Evolutionary conservation across 495 filamentous ascomycete genomes (phyloP).

Genomic region (Aspergillus egyptiacus): DNA sequence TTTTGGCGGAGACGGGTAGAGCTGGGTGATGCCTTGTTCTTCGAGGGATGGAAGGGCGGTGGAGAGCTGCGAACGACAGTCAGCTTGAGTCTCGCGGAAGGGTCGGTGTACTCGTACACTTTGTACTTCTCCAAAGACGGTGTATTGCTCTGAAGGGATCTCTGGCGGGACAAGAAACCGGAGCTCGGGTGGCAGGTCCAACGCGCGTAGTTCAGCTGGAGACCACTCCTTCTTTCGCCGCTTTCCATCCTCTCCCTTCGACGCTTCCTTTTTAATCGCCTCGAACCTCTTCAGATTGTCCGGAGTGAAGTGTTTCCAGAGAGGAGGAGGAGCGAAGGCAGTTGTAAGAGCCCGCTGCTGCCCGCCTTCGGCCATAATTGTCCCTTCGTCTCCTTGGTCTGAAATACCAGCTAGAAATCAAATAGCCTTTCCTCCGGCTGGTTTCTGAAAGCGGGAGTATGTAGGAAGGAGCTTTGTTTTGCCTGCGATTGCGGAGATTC

Average conservation of each 20-base stretch:
- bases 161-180: slow-evolving; percentile 75
- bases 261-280: slow-evolving; percentile 40
- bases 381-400: neutral
- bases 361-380: slow-evolving; percentile 46
- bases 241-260: slow-evolving; percentile 36
- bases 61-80: slow-evolving; percentile 35
- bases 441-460: neutral
- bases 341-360: slow-evolving; percentile 48
- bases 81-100: neutral
- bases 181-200: slow-evolving; percentile 66
- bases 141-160: slow-evolving; percentile 66
- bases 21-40: slow-evolving; percentile 61
- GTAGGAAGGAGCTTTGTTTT: no score
- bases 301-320: slow-evolving; percentile 82
- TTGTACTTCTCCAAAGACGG: slow-evolving; percentile 64
- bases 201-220: slow-evolving; percentile 43
- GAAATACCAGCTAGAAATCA: no score
- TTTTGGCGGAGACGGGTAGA: slow-evolving; percentile 54
- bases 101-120: slow-evolving; percentile 38
- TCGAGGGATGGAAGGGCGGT: slow-evolving; percentile 62
- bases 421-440: no score
- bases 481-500: slow-evolving; percentile 11
- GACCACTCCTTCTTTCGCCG: slow-evolving; percentile 32
- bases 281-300: slow-evolving; percentile 67
- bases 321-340: slow-evolving; percentile 74